Evolutionary conservation across 2,329 filamentous ascomycete genomes (phyloP).

Genomic region (Aspergillus latus): DNA sequence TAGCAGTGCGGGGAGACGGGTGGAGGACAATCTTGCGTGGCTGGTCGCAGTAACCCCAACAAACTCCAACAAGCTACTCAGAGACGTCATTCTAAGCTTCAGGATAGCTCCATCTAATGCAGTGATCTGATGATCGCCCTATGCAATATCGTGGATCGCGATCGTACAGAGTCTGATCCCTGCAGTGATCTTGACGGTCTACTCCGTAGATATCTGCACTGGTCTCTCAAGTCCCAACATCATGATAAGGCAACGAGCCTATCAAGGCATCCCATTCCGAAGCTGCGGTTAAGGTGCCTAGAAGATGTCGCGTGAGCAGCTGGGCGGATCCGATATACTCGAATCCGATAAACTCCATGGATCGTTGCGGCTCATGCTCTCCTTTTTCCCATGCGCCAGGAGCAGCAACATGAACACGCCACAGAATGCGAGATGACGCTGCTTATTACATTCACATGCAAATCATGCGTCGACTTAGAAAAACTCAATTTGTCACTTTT

Average conservation of each 20-base stretch:
- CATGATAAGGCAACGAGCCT: neutral
- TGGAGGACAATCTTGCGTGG: neutral
- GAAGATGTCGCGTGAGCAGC: neutral
- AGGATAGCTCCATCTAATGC: constrained; percentile 1
- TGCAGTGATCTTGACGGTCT: neutral
- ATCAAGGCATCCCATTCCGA: neutral
- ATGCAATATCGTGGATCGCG: constrained; percentile 2
- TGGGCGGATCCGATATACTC: neutral
- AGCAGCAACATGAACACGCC: neutral
- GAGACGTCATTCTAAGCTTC: constrained; percentile 9
- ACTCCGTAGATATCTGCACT: neutral
- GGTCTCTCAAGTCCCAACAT: neutral
- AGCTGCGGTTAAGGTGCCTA: neutral
- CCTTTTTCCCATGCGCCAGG: constrained; percentile 7
- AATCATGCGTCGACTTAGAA: neutral
- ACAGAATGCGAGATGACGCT: neutral
- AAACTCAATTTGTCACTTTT: neutral
- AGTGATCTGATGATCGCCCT: constrained; percentile 2
- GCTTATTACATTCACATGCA: constrained; percentile 7
- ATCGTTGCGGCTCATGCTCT: neutral
- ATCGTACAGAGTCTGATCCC: neutral
- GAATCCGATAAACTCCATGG: neutral
- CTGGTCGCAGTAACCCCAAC: neutral
- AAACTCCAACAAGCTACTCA: neutral
- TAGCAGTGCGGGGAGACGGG: neutral